phyloP scores from a whole-genome alignment of 2,329 filamentous ascomycete genomes.

The Colletotrichum magnum region DNA sequence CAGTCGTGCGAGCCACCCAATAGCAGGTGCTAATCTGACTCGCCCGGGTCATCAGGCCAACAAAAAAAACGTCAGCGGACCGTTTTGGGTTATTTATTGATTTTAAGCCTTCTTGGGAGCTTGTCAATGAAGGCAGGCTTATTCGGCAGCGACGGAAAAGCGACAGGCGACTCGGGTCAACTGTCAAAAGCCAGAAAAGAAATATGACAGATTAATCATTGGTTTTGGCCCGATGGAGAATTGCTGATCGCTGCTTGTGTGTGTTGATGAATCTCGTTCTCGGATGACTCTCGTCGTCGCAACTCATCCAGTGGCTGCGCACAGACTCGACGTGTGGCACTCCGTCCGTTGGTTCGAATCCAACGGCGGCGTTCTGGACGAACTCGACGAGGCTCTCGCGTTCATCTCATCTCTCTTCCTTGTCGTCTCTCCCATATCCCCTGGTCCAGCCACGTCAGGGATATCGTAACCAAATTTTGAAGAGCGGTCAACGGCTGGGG shows the following conservation, averaged over 20 bases:
- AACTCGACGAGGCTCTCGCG: slow-evolving; percentile 29
- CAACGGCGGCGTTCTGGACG: slow-evolving; percentile 20
- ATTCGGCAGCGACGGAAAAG: background rate
- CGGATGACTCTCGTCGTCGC: slow-evolving; percentile 4
- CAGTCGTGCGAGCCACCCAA: slow-evolving; percentile 9
- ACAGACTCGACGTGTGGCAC: slow-evolving; percentile 13
- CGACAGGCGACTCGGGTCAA: background rate
- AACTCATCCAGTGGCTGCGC: slow-evolving; percentile 23
- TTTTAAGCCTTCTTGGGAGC: background rate
- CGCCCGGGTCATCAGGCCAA: slow-evolving; percentile 26
- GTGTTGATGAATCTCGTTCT: background rate
- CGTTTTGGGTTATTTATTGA: slow-evolving; percentile 31
- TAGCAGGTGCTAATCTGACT: slow-evolving; percentile 26
- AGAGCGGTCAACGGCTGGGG: slow-evolving; percentile 12
- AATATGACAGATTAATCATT: background rate
- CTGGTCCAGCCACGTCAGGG: slow-evolving; percentile 33
- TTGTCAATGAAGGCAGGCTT: background rate
- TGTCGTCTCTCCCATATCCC: slow-evolving; percentile 30
- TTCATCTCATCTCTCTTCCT: slow-evolving; percentile 35
- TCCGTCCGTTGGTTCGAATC: background rate
- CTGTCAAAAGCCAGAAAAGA: background rate
- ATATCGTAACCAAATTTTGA: slow-evolving; percentile 27
- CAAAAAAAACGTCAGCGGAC: slow-evolving; percentile 11
- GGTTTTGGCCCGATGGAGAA: background rate
- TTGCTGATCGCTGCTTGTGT: background rate